phyloP scores from a whole-genome alignment of 1,284 basidiomycete genomes.

The Rhodotorula mucilaginosa region DNA sequence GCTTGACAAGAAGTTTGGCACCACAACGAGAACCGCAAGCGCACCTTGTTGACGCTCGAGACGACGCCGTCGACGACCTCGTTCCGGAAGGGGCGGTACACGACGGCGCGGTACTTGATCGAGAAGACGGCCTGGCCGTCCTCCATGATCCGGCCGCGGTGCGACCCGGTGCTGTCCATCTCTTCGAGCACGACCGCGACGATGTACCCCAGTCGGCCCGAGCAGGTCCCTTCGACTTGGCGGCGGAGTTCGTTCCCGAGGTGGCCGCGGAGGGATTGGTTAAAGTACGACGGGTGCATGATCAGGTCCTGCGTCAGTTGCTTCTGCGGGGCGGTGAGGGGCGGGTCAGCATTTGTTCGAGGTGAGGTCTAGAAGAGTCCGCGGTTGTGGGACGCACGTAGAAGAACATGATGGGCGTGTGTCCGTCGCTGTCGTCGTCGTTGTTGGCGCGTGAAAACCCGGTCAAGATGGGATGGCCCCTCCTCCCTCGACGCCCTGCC shows the following conservation, averaged over 20 bases:
- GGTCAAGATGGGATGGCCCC: too few species aligned
- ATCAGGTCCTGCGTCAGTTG: slow-evolving; percentile 92
- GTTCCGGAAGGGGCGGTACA: slow-evolving; percentile 97
- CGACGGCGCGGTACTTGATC: slow-evolving; percentile 62
- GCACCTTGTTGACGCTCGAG: slow-evolving; percentile 89
- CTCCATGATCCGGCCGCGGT: slow-evolving; percentile 46
- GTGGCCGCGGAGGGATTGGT: slow-evolving; percentile 89
- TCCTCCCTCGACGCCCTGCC: too few species aligned
- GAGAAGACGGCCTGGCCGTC: slow-evolving; percentile 64
- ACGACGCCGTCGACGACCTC: slow-evolving; percentile 98
- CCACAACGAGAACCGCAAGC: slow-evolving; percentile 38
- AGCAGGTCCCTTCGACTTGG: slow-evolving; percentile 96
- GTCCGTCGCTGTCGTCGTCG: neutral
- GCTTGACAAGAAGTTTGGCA: too few species aligned
- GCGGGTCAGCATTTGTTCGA: neutral
- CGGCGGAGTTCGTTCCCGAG: slow-evolving; percentile 89
- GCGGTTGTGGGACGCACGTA: neutral
- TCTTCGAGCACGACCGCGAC: slow-evolving; percentile 78
- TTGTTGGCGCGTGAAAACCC: neutral
- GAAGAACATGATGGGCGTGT: slow-evolving; percentile 15
- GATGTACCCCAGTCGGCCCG: slow-evolving; percentile 93
- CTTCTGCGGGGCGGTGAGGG: neutral
- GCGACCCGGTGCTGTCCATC: slow-evolving; percentile 52
- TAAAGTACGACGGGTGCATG: slow-evolving; percentile 96
- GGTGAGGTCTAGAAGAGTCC: too few species aligned